Evolutionary conservation across 2,329 filamentous ascomycete genomes (phyloP), one percentile per base, ranked within the genome.

Genomic region (Macroventuria anomochaeta): DNA sequence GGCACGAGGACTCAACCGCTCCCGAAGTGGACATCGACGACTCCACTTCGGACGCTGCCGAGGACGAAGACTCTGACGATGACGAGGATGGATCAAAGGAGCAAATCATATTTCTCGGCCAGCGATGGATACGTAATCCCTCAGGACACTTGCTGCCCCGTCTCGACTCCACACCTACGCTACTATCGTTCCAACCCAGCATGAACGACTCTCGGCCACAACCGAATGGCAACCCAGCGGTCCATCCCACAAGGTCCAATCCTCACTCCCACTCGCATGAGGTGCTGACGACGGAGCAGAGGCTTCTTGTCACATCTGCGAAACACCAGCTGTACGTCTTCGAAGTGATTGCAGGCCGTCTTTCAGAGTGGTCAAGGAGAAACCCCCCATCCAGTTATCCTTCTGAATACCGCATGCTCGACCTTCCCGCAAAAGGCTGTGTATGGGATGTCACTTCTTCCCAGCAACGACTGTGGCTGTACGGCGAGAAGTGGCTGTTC

Each of bases 311-410:
- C n/a, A 72, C 89, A 34, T 88, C 86, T 17, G 81, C 84, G 12
- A 80, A 83, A 44, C 85, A 88, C 53, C 80, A 92, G 53, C 77
- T 97, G 34, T 84, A 90, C 59, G 85, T 95, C 47, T 90, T 97
- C 73, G 85, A 96, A 64, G 84, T 91, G 31, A 79, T 88, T n/a
- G 81, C 84, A 40, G 93, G 93, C 37, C 85, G 84, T 15, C 79
- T 97, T 10, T 91, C 88, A 4, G 83, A 90, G 29, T 99, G 95
- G 95, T 91, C 91, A 7, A 84, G 90, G 60, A 84, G 89, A 31
- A 96, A 97, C 71, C 87, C 88, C 4, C 85, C 87, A n/a, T 83
- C 84, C 13, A 84, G 83, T 52, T 85, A 97, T 17, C 95, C 92
- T 0, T 79, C 81, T 3, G 84, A 89, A 40, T 93, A 96, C 72